Evolutionary conservation across 148 eudicot species (phyloP), one percentile per base, ranked within the genome.

Genomic region (Chenopodium berlandieri): DNA sequence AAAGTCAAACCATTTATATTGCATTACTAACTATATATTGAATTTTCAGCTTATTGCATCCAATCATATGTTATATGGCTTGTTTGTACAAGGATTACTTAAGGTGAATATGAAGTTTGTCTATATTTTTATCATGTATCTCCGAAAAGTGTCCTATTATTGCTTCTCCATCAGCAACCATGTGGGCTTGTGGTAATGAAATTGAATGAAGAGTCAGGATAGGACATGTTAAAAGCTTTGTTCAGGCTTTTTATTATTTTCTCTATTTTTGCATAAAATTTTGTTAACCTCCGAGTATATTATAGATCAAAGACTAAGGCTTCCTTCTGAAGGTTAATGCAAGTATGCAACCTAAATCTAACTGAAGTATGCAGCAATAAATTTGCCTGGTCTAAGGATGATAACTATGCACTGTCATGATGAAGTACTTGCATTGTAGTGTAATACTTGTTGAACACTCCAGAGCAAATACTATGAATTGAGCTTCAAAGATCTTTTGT

Each of bases 41-140:
- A 44, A 27, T 70, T 27, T 80, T 60, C 14, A 70, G 30, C 67
- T 50, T 37, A 68, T 40, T 81, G 68, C 54, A 65, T 72, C 11
- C 44, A 62, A 75, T 71, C 20, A 7, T 50, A 2, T 58, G 11
- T 31, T 31, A 22, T 44, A 58, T 34, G 6, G 13, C 2, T 4
- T 32, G 69, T 47, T 71, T 40, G 54, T 73, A 75, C 31, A 5
- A 50, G 34, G 40, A 30, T 58, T 22, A 62, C 25, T 62, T 20
- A 25, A 20, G 25, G 9, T 62, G 6, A 27, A 17, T 20, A 37
- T 40, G 77, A 73, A 23, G 48, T 7, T 72, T 72, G 44, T 37
- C 54, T 72, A 25, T 37, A 20, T 4, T 46, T 23, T 23, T 66
- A 60, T 3, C 52, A 7, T 31, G 4, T 56, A 31, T 56, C 68